A percentile compares a stretch with the other conserved stretches of the same genome.
phyloP scores from a whole-genome alignment of 1,284 basidiomycete species.

The Paramarasmius palmivorus region DNA sequence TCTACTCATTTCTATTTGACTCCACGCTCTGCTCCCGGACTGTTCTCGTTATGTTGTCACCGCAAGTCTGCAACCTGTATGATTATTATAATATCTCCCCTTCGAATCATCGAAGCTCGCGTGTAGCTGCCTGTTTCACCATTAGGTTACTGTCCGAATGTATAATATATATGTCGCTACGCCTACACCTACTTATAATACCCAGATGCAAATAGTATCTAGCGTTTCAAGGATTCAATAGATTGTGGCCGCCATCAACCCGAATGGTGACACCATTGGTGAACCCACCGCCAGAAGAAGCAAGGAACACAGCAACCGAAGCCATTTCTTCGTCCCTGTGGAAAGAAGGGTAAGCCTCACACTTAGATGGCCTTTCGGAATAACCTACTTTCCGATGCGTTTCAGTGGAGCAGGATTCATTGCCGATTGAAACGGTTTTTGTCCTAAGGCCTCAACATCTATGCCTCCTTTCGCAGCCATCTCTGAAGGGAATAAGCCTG shows the following conservation, averaged over 20 bases:
- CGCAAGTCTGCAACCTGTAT: too few species aligned
- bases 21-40: too few species aligned
- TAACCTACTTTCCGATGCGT: background rate
- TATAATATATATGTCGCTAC: too few species aligned
- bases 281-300: conserved; percentile 26
- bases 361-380: background rate
- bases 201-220: too few species aligned
- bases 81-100: too few species aligned
- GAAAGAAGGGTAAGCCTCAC: too few species aligned
- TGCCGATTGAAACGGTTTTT: background rate
- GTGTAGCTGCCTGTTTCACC: too few species aligned
- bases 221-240: conserved; percentile 30
- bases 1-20: too few species aligned
- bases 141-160: too few species aligned
- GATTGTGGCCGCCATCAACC: conserved; percentile 28
- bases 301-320: conserved; percentile 26
- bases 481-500: conserved; percentile 44
- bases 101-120: too few species aligned
- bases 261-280: conserved; percentile 28
- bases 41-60: too few species aligned
- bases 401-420: conserved; percentile 1
- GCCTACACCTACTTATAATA: too few species aligned
- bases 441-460: background rate
- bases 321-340: conserved; percentile 29
- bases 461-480: conserved; percentile 26